Evolutionary conservation across 2,329 filamentous ascomycete species (phyloP).

Genomic region (Gyromitra esculenta): DNA sequence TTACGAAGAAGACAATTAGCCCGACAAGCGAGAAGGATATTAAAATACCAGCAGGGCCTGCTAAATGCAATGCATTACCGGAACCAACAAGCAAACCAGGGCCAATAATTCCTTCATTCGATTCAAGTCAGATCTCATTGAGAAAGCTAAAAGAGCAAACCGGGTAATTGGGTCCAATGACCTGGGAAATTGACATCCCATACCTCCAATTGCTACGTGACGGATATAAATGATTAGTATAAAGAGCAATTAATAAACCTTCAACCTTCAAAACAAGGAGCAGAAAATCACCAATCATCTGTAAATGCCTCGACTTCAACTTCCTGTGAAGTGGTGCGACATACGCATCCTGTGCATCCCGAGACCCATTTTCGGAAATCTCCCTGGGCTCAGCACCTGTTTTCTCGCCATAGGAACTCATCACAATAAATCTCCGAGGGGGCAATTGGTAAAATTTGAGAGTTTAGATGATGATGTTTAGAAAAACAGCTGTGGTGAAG

Average conservation of each 20-base stretch:
- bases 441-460: neutral
- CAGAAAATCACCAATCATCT: conserved; percentile 88
- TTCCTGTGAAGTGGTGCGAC: conserved; percentile 74
- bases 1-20: conserved; percentile 69
- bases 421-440: neutral
- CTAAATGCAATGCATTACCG: conserved; percentile 73
- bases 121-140: neutral
- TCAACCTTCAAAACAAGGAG: neutral
- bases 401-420: conserved; percentile 22
- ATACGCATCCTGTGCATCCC: conserved; percentile 16
- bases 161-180: neutral
- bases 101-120: conserved; percentile 67
- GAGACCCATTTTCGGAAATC: conserved; percentile 8
- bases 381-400: neutral
- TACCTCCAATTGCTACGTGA: conserved; percentile 32
- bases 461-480: neutral
- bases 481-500: neutral
- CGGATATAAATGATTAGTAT: conserved; percentile 30
- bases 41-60: conserved; percentile 75
- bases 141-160: neutral
- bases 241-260: neutral
- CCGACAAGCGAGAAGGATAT: conserved; percentile 79
- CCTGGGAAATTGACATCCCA: neutral
- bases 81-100: conserved; percentile 77
- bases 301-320: conserved; percentile 83